Conservation (phyloP, 1,139 yeast genomes). For the Kodamaea alishanica region DNA sequence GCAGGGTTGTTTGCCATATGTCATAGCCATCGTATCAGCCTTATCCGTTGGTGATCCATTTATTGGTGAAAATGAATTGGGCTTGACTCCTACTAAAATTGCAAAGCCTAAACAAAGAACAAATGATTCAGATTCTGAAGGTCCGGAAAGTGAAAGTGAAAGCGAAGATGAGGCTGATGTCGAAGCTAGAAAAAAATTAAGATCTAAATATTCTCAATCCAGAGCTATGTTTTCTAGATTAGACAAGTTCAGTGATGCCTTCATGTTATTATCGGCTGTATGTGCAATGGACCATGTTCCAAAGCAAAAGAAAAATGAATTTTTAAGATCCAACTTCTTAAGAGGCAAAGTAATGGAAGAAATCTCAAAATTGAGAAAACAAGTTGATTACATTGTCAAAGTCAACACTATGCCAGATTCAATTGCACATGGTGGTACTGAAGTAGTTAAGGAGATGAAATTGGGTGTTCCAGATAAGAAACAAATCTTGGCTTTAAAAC, state of each 20-base stretch:
- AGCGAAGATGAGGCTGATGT: slow-evolving; percentile 26
- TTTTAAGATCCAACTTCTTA: slow-evolving; percentile 59
- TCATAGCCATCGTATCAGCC: slow-evolving; percentile 88
- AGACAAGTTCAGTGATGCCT: slow-evolving; percentile 71
- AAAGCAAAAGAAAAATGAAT: slow-evolving; percentile 37
- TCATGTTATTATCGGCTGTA: slow-evolving; percentile 73
- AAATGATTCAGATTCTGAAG: slow-evolving; percentile 22
- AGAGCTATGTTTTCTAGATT: slow-evolving; percentile 60
- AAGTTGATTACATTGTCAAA: slow-evolving; percentile 71
- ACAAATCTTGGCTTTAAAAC: slow-evolving; percentile 79
- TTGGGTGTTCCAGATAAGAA: slow-evolving; percentile 63
- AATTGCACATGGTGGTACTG: slow-evolving; percentile 43
- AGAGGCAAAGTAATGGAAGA: slow-evolving; percentile 79
- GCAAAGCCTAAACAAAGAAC: slow-evolving; percentile 16
- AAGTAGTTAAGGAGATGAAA: slow-evolving; percentile 43
- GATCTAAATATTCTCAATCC: slow-evolving; percentile 52
- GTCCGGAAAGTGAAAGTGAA: slow-evolving; percentile 32
- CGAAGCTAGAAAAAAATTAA: slow-evolving; percentile 40
- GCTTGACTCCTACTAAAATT: slow-evolving; percentile 31
- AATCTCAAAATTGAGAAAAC: slow-evolving; percentile 74
- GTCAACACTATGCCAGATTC: slow-evolving; percentile 56
- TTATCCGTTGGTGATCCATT: slow-evolving; percentile 94
- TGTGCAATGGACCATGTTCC: slow-evolving; percentile 86
- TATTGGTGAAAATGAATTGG: slow-evolving; percentile 67
- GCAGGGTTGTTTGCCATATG: slow-evolving; percentile 76